Conservation (phyloP, 352 stramenopile species). For the Phytophthora vignae region DNA sequence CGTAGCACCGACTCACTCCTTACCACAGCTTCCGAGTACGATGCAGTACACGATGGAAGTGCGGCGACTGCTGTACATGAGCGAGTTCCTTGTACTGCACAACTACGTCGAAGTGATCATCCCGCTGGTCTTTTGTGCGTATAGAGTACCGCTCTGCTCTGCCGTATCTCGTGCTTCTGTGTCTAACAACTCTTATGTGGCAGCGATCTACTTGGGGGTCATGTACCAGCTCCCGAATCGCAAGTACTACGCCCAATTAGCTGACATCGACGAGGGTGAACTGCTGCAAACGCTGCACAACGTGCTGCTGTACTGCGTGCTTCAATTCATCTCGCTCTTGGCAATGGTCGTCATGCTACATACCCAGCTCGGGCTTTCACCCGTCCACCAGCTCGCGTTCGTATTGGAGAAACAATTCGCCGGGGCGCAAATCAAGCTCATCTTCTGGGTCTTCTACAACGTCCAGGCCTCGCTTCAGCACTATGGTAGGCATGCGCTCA, state of each 20-base stretch:
- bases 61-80: slow-evolving; percentile 4
- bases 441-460: slow-evolving; percentile 37
- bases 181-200: neutral
- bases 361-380: slow-evolving; percentile 19
- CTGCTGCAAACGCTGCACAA: slow-evolving; percentile 30
- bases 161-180: neutral
- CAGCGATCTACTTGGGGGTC: slow-evolving; percentile 32
- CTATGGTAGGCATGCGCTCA: neutral
- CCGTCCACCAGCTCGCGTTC: slow-evolving; percentile 36
- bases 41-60: slow-evolving; percentile 2
- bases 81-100: slow-evolving; percentile 11
- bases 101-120: slow-evolving; percentile 23
- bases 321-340: neutral
- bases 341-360: slow-evolving; percentile 1
- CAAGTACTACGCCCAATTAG: slow-evolving; percentile 35
- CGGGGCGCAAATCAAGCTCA: slow-evolving; percentile 34
- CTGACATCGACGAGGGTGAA: slow-evolving; percentile 6
- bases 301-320: slow-evolving; percentile 11
- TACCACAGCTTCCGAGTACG: neutral
- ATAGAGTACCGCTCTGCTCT: neutral
- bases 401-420: slow-evolving; percentile 33
- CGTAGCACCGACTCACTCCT: neutral
- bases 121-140: slow-evolving; percentile 12
- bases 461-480: slow-evolving; percentile 31
- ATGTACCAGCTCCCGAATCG: slow-evolving; percentile 36